These are phyloP conservation scores for Chaetomium strumarium DNA, from an alignment of 2,329 filamentous ascomycete species.

Conservation along the genomic window DNA sequence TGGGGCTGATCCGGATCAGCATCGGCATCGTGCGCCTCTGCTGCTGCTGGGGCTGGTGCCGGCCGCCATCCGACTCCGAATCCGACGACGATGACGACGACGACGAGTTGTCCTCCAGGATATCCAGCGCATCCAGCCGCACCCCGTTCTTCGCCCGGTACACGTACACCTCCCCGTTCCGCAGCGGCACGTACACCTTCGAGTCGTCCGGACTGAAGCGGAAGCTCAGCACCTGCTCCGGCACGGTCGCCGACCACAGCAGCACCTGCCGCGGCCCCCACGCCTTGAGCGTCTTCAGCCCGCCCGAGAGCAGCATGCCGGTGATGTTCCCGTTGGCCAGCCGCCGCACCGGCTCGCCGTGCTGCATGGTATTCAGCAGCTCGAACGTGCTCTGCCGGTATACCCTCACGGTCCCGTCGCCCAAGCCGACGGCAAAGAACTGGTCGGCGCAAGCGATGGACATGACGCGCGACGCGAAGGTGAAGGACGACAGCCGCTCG, in stretches of 20 bases:
- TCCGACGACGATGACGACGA: conserved; percentile 8
- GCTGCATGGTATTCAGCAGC: conserved; percentile 11
- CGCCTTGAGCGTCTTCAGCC: conserved; percentile 13
- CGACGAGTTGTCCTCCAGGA: conserved; percentile 9
- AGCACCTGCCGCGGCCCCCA: conserved; percentile 14
- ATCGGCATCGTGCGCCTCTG: conserved; percentile 14
- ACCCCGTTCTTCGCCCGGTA: conserved; percentile 14
- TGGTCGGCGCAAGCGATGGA: conserved; percentile 16
- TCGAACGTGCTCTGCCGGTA: conserved; percentile 18
- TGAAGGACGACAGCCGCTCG: conserved; percentile 15
- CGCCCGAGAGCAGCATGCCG: conserved; percentile 9
- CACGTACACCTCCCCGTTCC: conserved; percentile 16
- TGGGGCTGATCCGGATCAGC: conserved; percentile 13
- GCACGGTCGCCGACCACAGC: conserved; percentile 12
- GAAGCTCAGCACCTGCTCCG: conserved; percentile 16
- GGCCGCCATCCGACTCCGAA: conserved; percentile 14
- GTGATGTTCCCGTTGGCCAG: conserved; percentile 16
- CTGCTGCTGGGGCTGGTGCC: conserved; percentile 7
- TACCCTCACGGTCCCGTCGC: conserved; percentile 11
- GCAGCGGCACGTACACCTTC: conserved; percentile 16
- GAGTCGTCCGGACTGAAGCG: conserved; percentile 16
- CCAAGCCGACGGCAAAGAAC: conserved; percentile 16
- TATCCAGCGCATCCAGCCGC: conserved; percentile 10
- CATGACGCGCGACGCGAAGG: conserved; percentile 13
- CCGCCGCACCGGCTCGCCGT: conserved; percentile 15